Conservation (phyloP, 768 basidiomycete species). For the Psilocybe azurescens region DNA sequence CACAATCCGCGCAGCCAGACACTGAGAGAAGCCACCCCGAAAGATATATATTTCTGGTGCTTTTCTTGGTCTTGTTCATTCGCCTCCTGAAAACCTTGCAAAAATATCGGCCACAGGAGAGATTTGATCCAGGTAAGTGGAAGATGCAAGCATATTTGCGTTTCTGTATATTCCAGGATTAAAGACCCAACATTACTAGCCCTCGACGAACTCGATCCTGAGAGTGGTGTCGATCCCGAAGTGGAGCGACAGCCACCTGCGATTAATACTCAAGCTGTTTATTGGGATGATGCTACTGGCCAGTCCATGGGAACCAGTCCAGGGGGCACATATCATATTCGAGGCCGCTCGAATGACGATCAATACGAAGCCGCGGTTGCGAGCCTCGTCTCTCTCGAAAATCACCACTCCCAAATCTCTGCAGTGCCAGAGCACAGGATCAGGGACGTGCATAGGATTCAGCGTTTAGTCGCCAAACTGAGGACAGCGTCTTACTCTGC, state of each 20-base stretch:
- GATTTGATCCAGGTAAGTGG: not conserved
- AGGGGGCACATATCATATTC: not conserved
- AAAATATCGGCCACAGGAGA: not conserved
- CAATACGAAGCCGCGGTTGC: not conserved
- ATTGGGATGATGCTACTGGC: not conserved
- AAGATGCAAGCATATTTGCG: not conserved
- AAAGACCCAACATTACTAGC: not conserved
- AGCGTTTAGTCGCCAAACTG: not conserved
- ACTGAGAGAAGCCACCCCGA: not conserved
- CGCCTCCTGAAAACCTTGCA: not conserved
- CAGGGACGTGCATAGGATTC: not conserved
- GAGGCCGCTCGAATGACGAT: not conserved
- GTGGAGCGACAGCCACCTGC: not conserved
- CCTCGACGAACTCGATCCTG: not conserved
- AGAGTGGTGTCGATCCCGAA: not conserved
- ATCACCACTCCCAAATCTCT: not conserved
- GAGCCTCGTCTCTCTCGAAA: not conserved
- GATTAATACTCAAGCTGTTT: not conserved
- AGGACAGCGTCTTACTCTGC: not conserved
- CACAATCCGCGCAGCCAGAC: not conserved
- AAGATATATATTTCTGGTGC: not conserved
- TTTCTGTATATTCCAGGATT: not conserved
- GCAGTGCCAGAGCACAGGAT: not conserved
- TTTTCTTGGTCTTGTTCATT: not conserved
- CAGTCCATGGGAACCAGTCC: not conserved